A percentile compares a stretch with the other conserved stretches of the same genome.
Evolutionary conservation across 2,329 filamentous ascomycete species (phyloP).

Genomic region (Penicillium italicum): DNA sequence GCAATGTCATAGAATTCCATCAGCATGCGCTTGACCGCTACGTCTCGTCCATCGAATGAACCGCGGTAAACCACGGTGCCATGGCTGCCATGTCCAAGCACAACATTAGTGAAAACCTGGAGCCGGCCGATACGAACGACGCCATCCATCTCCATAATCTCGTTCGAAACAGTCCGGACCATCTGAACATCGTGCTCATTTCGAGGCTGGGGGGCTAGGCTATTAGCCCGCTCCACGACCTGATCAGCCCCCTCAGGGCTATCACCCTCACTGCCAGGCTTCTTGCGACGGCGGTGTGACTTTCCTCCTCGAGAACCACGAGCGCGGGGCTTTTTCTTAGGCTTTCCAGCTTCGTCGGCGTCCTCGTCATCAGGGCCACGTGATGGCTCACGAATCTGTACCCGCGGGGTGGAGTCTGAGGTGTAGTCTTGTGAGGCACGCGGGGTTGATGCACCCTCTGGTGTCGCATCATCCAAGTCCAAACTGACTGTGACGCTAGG

Average conservation of each 20-base stretch:
- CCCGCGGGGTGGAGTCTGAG: constrained; percentile 30
- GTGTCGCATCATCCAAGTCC: constrained; percentile 20
- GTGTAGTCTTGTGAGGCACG: constrained; percentile 24
- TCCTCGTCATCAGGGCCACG: constrained; percentile 34
- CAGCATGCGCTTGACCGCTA: constrained; percentile 95
- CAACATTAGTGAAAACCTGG: constrained; percentile 56
- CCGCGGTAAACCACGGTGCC: constrained; percentile 95
- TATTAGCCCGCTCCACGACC: constrained; percentile 56
- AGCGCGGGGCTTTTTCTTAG: constrained; percentile 63
- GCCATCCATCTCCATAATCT: constrained; percentile 58
- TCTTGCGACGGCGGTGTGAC: constrained; percentile 55
- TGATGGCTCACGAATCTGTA: constrained; percentile 42
- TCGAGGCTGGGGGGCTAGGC: constrained; percentile 40
- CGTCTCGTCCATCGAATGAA: constrained; percentile 87
- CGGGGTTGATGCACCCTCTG: constrained; percentile 29
- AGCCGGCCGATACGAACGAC: constrained; percentile 59
- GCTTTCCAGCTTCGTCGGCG: constrained; percentile 42
- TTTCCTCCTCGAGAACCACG: constrained; percentile 70
- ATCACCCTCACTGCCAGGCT: constrained; percentile 53
- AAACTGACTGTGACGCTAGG: constrained; percentile 34
- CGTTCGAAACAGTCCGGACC: constrained; percentile 53
- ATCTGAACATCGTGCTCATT: constrained; percentile 61
- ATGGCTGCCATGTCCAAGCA: constrained; percentile 77
- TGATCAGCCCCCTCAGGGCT: constrained; percentile 57
- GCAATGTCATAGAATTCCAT: constrained; percentile 95